Percentiles rank a stretch among this genome's conserved stretches.
Conservation (phyloP, 208 protist species). For the Sergeia podlipaevii region DNA sequence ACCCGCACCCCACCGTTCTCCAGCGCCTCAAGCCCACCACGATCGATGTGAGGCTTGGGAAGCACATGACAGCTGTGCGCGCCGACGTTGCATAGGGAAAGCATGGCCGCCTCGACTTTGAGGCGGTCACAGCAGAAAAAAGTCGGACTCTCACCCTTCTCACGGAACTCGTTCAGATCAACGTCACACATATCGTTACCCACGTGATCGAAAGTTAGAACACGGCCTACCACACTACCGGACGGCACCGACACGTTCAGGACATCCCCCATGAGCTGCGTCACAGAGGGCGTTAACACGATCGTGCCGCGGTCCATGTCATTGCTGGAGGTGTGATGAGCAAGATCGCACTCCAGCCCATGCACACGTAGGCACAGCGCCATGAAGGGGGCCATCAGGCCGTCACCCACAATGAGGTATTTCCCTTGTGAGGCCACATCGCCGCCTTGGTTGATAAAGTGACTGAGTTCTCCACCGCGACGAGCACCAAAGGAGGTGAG, state of each 20-base stretch:
- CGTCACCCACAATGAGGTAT: constrained; percentile 90
- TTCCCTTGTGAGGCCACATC: constrained; percentile 59
- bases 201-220: constrained; percentile 90
- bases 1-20: constrained; percentile 83
- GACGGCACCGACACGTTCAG: constrained; percentile 88
- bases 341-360: constrained; percentile 85
- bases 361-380: constrained; percentile 86
- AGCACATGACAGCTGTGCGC: constrained; percentile 81
- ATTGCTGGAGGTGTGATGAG: constrained; percentile 55
- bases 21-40: constrained; percentile 70
- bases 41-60: constrained; percentile 74
- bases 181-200: constrained; percentile 92
- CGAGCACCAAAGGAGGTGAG: constrained; percentile 57
- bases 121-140: constrained; percentile 91
- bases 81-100: constrained; percentile 83
- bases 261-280: constrained; percentile 89
- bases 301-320: constrained; percentile 85
- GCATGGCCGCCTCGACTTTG: constrained; percentile 78
- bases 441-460: constrained; percentile 37
- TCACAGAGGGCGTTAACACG: constrained; percentile 88
- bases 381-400: constrained; percentile 92
- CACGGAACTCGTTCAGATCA: constrained; percentile 90
- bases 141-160: constrained; percentile 91
- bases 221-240: constrained; percentile 84
- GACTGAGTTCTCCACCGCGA: constrained; percentile 41